Percentiles rank a stretch among this genome's conserved stretches.
These are phyloP conservation scores for Trichopus zeylanicus DNA, from an alignment of 116 monocot genomes.

Conservation along the genomic window DNA sequence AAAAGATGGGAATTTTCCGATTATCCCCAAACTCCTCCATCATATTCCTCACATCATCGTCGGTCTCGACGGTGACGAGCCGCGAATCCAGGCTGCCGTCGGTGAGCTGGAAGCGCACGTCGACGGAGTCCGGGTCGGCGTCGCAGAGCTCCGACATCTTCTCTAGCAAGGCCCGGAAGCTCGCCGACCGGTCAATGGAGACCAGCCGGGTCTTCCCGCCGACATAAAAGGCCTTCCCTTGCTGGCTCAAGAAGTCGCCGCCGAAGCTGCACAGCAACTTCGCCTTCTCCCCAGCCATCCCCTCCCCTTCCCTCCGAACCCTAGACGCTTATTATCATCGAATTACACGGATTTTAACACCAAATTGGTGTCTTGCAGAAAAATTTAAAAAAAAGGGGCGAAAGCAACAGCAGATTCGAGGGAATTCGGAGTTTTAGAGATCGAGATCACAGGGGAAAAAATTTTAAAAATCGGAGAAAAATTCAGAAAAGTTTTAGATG, in stretches of 20 bases:
- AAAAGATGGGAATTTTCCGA: conserved; percentile 36
- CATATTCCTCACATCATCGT: conserved; percentile 40
- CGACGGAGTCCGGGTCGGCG: conserved; percentile 21
- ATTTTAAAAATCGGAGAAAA: background rate
- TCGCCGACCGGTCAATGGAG: conserved; percentile 34
- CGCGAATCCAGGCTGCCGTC: conserved; percentile 25
- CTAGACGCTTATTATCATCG: background rate
- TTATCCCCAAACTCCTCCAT: conserved; percentile 43
- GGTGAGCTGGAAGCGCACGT: conserved; percentile 33
- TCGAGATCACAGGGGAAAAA: background rate
- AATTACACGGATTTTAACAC: background rate
- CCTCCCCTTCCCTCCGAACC: background rate
- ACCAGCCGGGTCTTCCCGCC: conserved; percentile 47
- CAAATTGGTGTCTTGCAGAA: no score
- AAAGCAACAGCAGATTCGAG: background rate
- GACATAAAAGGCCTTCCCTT: conserved; percentile 25
- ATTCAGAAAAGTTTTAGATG: background rate
- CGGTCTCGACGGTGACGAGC: conserved; percentile 38
- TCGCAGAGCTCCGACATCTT: conserved; percentile 51
- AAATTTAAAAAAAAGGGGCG: background rate
- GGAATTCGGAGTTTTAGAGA: background rate
- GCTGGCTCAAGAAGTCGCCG: conserved; percentile 30
- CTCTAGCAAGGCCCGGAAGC: conserved; percentile 27
- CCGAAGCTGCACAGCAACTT: conserved; percentile 57
- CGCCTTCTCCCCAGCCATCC: conserved; percentile 28